These are phyloP conservation scores for Peterozyma xylosa DNA, from an alignment of 805 yeast species.

Conservation along the genomic window DNA sequence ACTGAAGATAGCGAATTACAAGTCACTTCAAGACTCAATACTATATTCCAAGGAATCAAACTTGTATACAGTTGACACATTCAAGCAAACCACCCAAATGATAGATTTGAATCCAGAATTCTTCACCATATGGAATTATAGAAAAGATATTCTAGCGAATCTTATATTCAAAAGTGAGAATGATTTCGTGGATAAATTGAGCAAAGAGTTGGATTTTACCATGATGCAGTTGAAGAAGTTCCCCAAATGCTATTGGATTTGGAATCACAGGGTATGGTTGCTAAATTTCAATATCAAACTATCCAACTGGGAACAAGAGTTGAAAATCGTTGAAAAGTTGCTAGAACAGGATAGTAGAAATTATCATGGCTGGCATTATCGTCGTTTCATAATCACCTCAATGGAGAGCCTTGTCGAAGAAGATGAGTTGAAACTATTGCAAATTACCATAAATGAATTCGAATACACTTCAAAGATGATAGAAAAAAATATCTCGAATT, in stretches of 20 bases:
- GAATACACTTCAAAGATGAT: conserved; percentile 73
- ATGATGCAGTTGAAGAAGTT: conserved; percentile 48
- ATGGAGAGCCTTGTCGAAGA: conserved; percentile 16
- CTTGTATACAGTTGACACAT: conserved; percentile 26
- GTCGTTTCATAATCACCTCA: conserved; percentile 58
- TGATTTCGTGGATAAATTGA: conserved; percentile 22
- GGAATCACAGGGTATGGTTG: conserved; percentile 91
- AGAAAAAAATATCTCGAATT: conserved; percentile 80
- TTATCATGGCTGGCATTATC: conserved; percentile 93
- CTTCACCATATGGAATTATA: conserved; percentile 84
- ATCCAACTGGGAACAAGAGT: conserved; percentile 65
- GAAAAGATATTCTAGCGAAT: conserved; percentile 58
- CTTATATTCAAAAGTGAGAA: conserved; percentile 17
- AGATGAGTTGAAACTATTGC: conserved; percentile 14
- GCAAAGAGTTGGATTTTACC: conserved; percentile 55
- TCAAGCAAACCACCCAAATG: conserved; percentile 49
- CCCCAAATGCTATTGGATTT: conserved; percentile 95
- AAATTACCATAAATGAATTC: conserved; percentile 46
- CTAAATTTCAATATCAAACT: conserved; percentile 37
- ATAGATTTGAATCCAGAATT: conserved; percentile 74
- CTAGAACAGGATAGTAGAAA: conserved; percentile 73
- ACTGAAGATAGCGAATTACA: conserved; percentile 49
- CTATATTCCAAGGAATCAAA: conserved; percentile 25
- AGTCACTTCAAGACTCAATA: conserved; percentile 33
- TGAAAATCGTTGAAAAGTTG: conserved; percentile 61